These are phyloP conservation scores for Kingdonia uniflora DNA, from an alignment of 164 flowering plant species.

Conservation along the genomic window DNA sequence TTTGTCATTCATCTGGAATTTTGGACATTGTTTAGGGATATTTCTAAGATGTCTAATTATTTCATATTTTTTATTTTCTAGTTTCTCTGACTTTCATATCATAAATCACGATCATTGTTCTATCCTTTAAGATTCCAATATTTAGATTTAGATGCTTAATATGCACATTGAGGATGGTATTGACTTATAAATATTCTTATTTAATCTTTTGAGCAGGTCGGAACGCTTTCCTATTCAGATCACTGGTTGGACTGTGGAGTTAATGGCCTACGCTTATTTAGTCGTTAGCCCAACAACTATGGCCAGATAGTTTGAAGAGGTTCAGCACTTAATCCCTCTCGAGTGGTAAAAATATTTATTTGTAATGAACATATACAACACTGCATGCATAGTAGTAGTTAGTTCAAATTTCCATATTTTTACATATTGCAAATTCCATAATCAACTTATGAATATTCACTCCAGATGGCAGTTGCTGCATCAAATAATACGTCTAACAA, in stretches of 20 bases:
- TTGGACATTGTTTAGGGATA: not conserved
- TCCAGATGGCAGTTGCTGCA: conserved; percentile 88
- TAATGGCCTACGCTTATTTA: conserved; percentile 89
- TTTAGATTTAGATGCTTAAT: too few relatives aligned
- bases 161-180: too few relatives aligned
- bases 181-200: not conserved
- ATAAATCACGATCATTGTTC: too few relatives aligned
- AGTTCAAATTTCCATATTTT: too few relatives aligned
- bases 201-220: conserved; percentile 38
- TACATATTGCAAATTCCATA: not conserved
- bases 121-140: too few relatives aligned
- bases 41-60: not conserved
- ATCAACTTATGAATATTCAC: conserved; percentile 5
- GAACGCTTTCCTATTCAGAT: conserved; percentile 69
- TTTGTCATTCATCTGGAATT: not conserved
- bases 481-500: conserved; percentile 59
- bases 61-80: not conserved
- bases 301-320: conserved; percentile 71
- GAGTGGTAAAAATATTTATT: not conserved
- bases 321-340: conserved; percentile 13
- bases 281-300: conserved; percentile 77
- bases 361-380: not conserved
- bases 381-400: too few relatives aligned
- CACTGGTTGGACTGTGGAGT: conserved; percentile 90
- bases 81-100: not conserved